Evolutionary conservation across 2,329 filamentous ascomycete genomes (phyloP).

Genomic region (Apiospora rasikravindrae): DNA sequence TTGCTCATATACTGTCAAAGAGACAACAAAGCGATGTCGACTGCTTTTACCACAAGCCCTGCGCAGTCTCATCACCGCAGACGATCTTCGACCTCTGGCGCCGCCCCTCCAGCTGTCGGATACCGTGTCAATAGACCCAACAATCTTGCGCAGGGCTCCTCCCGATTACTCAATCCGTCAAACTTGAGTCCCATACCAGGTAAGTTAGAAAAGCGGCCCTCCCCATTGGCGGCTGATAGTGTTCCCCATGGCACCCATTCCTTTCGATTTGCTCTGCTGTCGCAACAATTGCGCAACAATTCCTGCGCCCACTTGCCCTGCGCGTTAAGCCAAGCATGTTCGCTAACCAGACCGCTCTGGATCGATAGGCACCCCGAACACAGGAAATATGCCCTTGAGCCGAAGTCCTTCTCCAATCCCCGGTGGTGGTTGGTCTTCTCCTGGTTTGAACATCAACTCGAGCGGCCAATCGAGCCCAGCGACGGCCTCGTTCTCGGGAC

Average conservation of each 20-base stretch:
- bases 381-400: conserved; percentile 76
- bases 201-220: conserved; percentile 43
- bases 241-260: background rate
- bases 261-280: background rate
- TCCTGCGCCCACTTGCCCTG: background rate
- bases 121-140: conserved; percentile 31
- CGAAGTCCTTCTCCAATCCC: conserved; percentile 85
- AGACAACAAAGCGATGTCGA: conserved; percentile 42
- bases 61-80: conserved; percentile 55
- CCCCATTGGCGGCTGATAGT: background rate
- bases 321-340: background rate
- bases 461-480: conserved; percentile 73
- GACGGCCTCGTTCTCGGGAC: conserved; percentile 51
- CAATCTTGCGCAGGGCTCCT: conserved; percentile 8
- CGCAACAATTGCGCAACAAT: background rate
- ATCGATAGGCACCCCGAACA: conserved; percentile 56
- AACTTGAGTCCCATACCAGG: conserved; percentile 61
- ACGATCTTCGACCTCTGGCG: conserved; percentile 48
- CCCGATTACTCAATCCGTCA: conserved; percentile 29
- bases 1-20: conserved; percentile 3
- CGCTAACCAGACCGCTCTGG: background rate
- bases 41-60: conserved; percentile 55
- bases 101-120: conserved; percentile 40
- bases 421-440: conserved; percentile 88
- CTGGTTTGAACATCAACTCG: conserved; percentile 71